A percentile compares a stretch with the other conserved stretches of the same genome.
Evolutionary conservation across 495 filamentous ascomycete species (phyloP).

Genomic region (Cetradonia linearis): DNA sequence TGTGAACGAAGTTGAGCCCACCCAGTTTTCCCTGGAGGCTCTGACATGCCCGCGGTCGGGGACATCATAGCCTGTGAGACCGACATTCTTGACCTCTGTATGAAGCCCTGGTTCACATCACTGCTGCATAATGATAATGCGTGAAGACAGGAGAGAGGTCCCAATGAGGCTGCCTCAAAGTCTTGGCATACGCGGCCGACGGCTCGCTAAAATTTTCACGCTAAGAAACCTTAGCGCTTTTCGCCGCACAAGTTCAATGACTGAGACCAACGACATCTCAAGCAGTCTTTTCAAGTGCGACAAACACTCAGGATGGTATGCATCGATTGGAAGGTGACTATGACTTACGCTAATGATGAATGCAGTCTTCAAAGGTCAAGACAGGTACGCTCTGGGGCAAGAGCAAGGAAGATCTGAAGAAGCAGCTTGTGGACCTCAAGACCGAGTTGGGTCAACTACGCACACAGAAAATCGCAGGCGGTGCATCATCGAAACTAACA

Average conservation of each 20-base stretch:
- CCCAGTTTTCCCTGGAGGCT: conserved; percentile 59
- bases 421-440: conserved; percentile 91
- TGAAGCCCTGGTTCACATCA: not conserved
- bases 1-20: conserved; percentile 97
- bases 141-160: not conserved
- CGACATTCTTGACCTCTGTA: not conserved
- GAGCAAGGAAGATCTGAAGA: conserved; percentile 92
- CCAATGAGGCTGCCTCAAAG: conserved; percentile 3
- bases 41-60: conserved; percentile 45
- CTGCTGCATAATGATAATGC: not conserved
- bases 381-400: conserved; percentile 93
- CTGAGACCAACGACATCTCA: conserved; percentile 10
- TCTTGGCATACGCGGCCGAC: conserved; percentile 13
- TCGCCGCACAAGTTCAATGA: conserved; percentile 16
- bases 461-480: conserved; percentile 93
- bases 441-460: conserved; percentile 84
- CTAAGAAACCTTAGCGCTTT: conserved; percentile 16
- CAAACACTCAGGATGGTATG: conserved; percentile 24
- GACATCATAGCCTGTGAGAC: conserved; percentile 5
- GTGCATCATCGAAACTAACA: conserved; percentile 84
- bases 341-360: conserved; percentile 23
- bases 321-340: not conserved
- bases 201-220: conserved; percentile 20
- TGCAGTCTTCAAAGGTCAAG: conserved; percentile 88
- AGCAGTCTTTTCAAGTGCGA: conserved; percentile 7